Conservation (phyloP, 768 basidiomycete species). For the Termitomyces sp. region DNA sequence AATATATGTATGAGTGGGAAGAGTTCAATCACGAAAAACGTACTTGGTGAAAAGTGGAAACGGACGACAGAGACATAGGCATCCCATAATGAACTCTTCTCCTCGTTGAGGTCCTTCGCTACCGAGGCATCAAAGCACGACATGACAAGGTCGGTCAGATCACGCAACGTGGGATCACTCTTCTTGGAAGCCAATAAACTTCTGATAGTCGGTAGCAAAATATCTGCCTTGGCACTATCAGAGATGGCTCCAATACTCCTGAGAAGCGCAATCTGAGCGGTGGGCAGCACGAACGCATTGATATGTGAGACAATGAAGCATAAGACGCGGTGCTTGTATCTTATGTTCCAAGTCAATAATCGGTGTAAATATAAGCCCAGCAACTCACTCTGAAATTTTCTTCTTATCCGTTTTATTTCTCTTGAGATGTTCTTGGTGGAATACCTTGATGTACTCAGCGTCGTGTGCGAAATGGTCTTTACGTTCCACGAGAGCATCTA, state of each 20-base stretch:
- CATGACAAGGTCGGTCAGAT: constrained; percentile 38
- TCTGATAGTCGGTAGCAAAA: constrained; percentile 59
- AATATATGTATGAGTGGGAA: background rate
- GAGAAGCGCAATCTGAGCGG: constrained; percentile 54
- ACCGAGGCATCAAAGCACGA: constrained; percentile 52
- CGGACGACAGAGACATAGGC: constrained; percentile 42
- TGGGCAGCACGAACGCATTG: constrained; percentile 46
- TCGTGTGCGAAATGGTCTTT: constrained; percentile 61
- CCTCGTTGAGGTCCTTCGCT: constrained; percentile 40
- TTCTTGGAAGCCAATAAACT: constrained; percentile 22
- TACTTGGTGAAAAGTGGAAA: constrained; percentile 46
- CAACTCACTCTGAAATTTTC: constrained; percentile 50
- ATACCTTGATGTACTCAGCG: constrained; percentile 46
- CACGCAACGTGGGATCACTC: constrained; percentile 21
- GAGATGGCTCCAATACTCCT: constrained; percentile 40
- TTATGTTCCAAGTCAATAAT: constrained; percentile 21
- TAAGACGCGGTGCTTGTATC: constrained; percentile 68
- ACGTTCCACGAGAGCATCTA: constrained; percentile 45
- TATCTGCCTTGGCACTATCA: constrained; percentile 43
- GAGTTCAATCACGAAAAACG: constrained; percentile 8
- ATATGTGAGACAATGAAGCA: constrained; percentile 83
- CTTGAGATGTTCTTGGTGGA: constrained; percentile 58
- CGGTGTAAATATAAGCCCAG: background rate
- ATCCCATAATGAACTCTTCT: constrained; percentile 44
- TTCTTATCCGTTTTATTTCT: constrained; percentile 49